phyloP scores from a whole-genome alignment of 257 asterid species.

The Nicotiana tabacum region DNA sequence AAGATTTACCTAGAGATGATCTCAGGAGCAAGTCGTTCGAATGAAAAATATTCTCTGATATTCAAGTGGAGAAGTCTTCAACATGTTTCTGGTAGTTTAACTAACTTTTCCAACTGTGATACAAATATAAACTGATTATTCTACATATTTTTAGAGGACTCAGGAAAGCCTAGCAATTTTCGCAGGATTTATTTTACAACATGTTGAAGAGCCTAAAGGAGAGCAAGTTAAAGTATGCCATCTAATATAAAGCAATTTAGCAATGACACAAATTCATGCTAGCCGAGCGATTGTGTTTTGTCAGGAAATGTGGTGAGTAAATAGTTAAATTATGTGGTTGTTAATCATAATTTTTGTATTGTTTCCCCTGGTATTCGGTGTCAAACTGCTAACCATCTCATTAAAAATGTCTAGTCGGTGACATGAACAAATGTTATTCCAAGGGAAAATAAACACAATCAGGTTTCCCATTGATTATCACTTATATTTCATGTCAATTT shows the following conservation, averaged over 20 bases:
- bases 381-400: neutral
- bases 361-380: neutral
- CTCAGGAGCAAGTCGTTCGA: neutral
- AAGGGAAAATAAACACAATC: neutral
- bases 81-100: neutral
- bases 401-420: neutral
- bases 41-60: neutral
- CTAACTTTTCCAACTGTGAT: neutral
- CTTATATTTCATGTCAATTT: neutral
- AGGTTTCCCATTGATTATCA: neutral
- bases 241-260: neutral
- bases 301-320: too few species aligned
- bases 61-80: neutral
- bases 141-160: neutral
- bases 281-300: neutral
- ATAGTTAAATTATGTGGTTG: neutral
- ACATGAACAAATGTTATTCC: neutral
- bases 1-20: neutral
- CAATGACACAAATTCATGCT: neutral
- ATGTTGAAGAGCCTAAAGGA: neutral
- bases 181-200: neutral
- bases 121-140: neutral
- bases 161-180: neutral
- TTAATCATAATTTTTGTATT: neutral
- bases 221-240: neutral